Conservation (phyloP, 1,284 basidiomycete genomes). For the Marasmius tenuissimus region DNA sequence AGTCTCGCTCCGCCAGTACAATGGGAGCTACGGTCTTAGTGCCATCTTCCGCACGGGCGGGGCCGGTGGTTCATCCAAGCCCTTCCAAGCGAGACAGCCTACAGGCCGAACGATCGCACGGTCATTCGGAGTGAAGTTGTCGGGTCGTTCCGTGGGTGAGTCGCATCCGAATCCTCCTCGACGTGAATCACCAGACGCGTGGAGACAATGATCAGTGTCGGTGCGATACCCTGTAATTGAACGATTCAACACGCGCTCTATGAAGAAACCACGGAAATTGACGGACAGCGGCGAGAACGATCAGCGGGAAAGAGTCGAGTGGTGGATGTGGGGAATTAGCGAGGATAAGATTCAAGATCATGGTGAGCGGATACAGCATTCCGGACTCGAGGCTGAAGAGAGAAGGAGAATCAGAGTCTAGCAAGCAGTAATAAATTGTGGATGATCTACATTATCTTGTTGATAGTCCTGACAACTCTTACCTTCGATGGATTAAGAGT, state of each 20-base stretch:
- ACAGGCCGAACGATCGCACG: too few relatives aligned
- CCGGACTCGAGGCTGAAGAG: not conserved
- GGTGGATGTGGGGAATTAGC: not conserved
- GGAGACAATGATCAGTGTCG: not conserved
- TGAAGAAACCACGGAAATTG: too few relatives aligned
- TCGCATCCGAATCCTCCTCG: too few relatives aligned
- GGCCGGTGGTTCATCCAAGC: too few relatives aligned
- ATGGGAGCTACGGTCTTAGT: too few relatives aligned
- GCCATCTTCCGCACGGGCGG: too few relatives aligned
- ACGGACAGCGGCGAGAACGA: too few relatives aligned
- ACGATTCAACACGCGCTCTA: not conserved
- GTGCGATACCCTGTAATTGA: not conserved
- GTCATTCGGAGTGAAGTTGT: too few relatives aligned
- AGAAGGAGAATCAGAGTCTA: not conserved
- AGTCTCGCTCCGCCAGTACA: too few relatives aligned
- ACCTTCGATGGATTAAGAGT: not conserved
- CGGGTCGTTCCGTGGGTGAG: too few relatives aligned
- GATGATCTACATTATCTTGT: not conserved
- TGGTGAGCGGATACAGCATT: not conserved
- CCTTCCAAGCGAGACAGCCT: too few relatives aligned
- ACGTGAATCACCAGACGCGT: not conserved
- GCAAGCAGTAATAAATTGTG: not conserved
- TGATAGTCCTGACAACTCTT: not conserved
- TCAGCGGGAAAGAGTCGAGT: too few relatives aligned
- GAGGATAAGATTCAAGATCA: not conserved